Percentiles rank a stretch among this genome's conserved stretches.
Evolutionary conservation across 192 early-diverging fungal species (phyloP).

Genomic region (Coemansia sp.): DNA sequence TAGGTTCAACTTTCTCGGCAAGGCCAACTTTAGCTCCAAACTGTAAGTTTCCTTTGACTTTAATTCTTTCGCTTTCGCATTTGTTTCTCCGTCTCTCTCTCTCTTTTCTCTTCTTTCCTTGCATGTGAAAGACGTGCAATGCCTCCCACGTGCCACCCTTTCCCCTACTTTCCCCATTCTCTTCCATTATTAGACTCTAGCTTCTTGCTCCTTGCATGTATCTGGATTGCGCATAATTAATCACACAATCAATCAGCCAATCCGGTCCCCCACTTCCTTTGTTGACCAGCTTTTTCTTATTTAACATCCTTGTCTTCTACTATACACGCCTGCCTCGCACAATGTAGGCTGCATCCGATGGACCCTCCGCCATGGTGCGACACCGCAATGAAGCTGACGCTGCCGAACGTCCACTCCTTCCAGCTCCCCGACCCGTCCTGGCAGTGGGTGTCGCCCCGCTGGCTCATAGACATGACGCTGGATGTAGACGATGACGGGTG

Average conservation of each 20-base stretch:
- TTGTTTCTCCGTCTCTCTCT: background rate
- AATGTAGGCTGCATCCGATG: slow-evolving; percentile 44
- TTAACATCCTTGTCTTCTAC: background rate
- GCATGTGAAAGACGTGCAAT: background rate
- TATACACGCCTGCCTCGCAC: background rate
- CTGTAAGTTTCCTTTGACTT: slow-evolving; percentile 37
- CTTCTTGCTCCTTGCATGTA: too few species aligned
- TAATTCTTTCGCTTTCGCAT: background rate
- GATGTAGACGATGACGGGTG: slow-evolving; percentile 59
- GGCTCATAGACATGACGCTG: slow-evolving; percentile 57
- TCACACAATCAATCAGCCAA: too few species aligned
- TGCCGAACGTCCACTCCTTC: slow-evolving; percentile 56
- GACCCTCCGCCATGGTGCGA: slow-evolving; percentile 58
- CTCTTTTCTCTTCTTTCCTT: background rate
- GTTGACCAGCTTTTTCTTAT: slow-evolving; percentile 7
- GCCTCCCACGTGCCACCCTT: background rate
- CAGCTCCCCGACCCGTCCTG: slow-evolving; percentile 56
- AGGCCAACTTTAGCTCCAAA: slow-evolving; percentile 50
- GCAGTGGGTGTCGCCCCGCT: slow-evolving; percentile 57
- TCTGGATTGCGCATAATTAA: too few species aligned
- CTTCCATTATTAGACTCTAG: background rate
- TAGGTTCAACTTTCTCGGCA: slow-evolving; percentile 55
- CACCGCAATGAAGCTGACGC: slow-evolving; percentile 39
- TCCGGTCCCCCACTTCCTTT: too few species aligned
- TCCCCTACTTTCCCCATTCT: background rate